A percentile compares a stretch with the other conserved stretches of the same genome.
phyloP scores from a whole-genome alignment of 2,329 filamentous ascomycete species.

The Penicillium frequentans region DNA sequence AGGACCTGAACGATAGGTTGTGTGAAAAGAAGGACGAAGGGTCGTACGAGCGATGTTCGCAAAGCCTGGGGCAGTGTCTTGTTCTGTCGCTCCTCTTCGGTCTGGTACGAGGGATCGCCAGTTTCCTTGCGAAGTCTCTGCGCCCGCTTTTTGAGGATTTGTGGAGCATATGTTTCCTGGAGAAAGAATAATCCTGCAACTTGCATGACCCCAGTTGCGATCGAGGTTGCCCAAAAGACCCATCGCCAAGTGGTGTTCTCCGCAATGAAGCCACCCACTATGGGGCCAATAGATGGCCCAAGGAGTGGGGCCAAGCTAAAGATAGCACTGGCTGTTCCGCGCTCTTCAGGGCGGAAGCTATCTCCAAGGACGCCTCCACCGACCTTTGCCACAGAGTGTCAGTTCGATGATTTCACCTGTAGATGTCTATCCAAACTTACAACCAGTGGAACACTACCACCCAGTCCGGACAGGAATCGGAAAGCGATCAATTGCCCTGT shows the following conservation, averaged over 20 bases:
- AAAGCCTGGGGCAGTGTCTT: background rate
- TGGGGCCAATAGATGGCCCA: constrained; percentile 62
- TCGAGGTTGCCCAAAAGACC: constrained; percentile 66
- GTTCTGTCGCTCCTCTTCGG: constrained; percentile 30
- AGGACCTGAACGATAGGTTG: constrained; percentile 62
- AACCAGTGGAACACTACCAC: background rate
- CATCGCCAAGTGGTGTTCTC: constrained; percentile 65
- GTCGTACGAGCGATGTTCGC: constrained; percentile 50
- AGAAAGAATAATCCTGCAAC: constrained; percentile 58
- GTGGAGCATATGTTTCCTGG: constrained; percentile 63
- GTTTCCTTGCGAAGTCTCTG: constrained; percentile 16
- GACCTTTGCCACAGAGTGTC: background rate
- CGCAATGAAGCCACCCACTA: constrained; percentile 62
- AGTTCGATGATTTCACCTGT: no score
- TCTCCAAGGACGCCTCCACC: constrained; percentile 5
- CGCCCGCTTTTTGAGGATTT: constrained; percentile 56
- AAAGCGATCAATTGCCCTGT: constrained; percentile 54
- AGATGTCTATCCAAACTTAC: no score
- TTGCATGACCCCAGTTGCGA: constrained; percentile 60
- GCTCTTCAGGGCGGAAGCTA: constrained; percentile 48
- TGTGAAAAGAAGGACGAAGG: constrained; percentile 56
- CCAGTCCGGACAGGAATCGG: constrained; percentile 46
- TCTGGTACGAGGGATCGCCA: background rate
- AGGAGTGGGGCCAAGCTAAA: constrained; percentile 62
- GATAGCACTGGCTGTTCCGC: constrained; percentile 59